Evolutionary conservation across 805 yeast genomes (phyloP).

Genomic region (Candida boleticola): DNA sequence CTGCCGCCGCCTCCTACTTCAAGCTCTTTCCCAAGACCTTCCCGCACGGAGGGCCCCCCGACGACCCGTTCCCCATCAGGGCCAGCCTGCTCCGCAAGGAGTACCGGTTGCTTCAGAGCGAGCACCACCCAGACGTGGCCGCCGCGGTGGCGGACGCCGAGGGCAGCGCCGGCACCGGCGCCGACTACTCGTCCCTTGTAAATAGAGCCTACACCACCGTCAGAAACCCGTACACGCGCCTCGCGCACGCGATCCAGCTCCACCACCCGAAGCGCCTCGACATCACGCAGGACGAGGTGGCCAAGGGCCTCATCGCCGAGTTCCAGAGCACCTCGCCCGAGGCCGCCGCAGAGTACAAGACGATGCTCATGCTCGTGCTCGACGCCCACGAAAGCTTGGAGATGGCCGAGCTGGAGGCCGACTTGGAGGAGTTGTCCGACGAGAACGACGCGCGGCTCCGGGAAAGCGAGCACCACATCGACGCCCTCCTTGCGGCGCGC

Average conservation of each 20-base stretch:
- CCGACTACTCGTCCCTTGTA: conserved; percentile 49
- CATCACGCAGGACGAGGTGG: conserved; percentile 55
- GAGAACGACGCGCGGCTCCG: conserved; percentile 60
- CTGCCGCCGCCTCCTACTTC: conserved; percentile 51
- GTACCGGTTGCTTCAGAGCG: conserved; percentile 68
- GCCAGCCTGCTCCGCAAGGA: conserved; percentile 62
- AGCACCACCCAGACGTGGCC: conserved; percentile 76
- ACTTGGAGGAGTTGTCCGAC: conserved; percentile 47
- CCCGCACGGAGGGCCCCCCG: conserved; percentile 62
- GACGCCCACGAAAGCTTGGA: conserved; percentile 85
- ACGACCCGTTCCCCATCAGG: conserved; percentile 58
- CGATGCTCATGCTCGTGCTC: conserved; percentile 69
- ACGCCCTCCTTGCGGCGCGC: conserved; percentile 41
- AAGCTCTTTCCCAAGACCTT: conserved; percentile 74
- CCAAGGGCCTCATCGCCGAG: conserved; percentile 41
- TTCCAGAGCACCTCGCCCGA: conserved; percentile 34
- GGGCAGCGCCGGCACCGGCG: conserved; percentile 15
- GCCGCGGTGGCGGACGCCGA: conserved; percentile 20
- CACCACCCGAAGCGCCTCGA: conserved; percentile 45
- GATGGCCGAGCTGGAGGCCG: conserved; percentile 57
- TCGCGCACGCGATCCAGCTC: conserved; percentile 35
- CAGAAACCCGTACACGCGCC: conserved; percentile 63
- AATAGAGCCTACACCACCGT: conserved; percentile 78
- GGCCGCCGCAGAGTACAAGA: conserved; percentile 43
- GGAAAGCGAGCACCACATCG: conserved; percentile 44